These are phyloP conservation scores for Xylariaceae sp. DNA, from an alignment of 2,329 filamentous ascomycete species.

Conservation along the genomic window DNA sequence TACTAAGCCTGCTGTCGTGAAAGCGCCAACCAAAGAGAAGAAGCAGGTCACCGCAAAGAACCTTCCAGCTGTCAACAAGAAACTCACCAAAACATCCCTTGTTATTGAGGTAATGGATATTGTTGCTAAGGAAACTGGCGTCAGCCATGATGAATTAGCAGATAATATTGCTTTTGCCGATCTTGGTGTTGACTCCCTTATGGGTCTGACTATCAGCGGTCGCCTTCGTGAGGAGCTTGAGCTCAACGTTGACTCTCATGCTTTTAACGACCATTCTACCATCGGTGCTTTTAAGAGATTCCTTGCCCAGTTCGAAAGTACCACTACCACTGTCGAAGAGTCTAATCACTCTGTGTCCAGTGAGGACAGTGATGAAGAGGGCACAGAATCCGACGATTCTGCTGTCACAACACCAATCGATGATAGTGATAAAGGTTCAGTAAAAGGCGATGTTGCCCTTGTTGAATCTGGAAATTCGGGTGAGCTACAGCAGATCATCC, in stretches of 20 bases:
- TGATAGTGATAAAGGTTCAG: slow-evolving; percentile 56
- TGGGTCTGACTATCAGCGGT: slow-evolving; percentile 62
- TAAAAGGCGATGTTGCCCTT: slow-evolving; percentile 48
- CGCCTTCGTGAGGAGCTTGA: slow-evolving; percentile 64
- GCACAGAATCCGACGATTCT: slow-evolving; percentile 55
- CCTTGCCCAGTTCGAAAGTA: slow-evolving; percentile 45
- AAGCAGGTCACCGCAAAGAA: slow-evolving; percentile 54
- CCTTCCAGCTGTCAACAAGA: slow-evolving; percentile 57
- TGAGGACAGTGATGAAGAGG: slow-evolving; percentile 54
- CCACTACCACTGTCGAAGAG: slow-evolving; percentile 41
- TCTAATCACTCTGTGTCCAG: slow-evolving; percentile 43
- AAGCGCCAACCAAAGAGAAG: slow-evolving; percentile 48
- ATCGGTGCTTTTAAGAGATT: slow-evolving; percentile 59
- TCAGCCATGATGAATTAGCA: slow-evolving; percentile 59
- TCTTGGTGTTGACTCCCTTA: slow-evolving; percentile 66
- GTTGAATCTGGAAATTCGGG: slow-evolving; percentile 48
- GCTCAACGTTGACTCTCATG: slow-evolving; percentile 57
- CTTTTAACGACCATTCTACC: slow-evolving; percentile 60
- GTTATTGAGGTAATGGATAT: slow-evolving; percentile 56
- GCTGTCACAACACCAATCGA: slow-evolving; percentile 60
- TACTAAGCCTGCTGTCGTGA: slow-evolving; percentile 44
- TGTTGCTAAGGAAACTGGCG: slow-evolving; percentile 61
- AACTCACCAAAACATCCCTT: slow-evolving; percentile 52
- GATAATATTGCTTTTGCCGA: slow-evolving; percentile 63
- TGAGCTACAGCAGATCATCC: slow-evolving; percentile 59